Percentiles rank a stretch among this genome's conserved stretches.
These are phyloP conservation scores for Claviceps sp. DNA, from an alignment of 2,329 filamentous ascomycete species.

Conservation along the genomic window DNA sequence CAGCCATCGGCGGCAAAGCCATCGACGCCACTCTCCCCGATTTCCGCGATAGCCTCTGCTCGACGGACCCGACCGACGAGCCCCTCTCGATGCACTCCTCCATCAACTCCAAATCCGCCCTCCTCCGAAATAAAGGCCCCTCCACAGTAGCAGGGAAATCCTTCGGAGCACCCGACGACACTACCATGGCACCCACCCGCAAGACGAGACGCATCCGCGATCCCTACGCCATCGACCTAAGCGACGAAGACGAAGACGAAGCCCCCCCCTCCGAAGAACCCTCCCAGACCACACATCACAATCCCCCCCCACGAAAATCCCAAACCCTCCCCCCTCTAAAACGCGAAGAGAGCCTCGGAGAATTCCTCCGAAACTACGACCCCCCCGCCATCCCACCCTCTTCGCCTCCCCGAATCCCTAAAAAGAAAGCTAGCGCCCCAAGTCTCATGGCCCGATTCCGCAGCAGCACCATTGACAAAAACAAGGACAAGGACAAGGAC, in stretches of 20 bases:
- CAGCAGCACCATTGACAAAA: slow-evolving; percentile 9
- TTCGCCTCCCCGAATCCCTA: slow-evolving; percentile 25
- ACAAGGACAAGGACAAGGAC: not conserved
- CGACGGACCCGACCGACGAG: slow-evolving; percentile 42
- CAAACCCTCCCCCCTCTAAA: slow-evolving; percentile 24
- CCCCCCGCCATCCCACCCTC: slow-evolving; percentile 42
- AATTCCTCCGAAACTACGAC: slow-evolving; percentile 58
- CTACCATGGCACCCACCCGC: slow-evolving; percentile 51
- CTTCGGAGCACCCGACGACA: slow-evolving; percentile 37
- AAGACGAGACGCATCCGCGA: slow-evolving; percentile 72
- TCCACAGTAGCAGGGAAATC: slow-evolving; percentile 19
- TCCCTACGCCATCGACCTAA: slow-evolving; percentile 83
- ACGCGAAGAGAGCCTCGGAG: slow-evolving; percentile 55
- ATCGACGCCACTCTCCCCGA: slow-evolving; percentile 45
- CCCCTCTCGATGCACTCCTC: slow-evolving; percentile 47
- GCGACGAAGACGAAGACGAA: slow-evolving; percentile 46
- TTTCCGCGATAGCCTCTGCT: slow-evolving; percentile 42
- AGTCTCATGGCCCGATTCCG: slow-evolving; percentile 49
- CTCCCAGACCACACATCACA: no score
- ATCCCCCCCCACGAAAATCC: slow-evolving; percentile 4
- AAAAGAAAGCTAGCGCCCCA: slow-evolving; percentile 51
- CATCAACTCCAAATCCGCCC: slow-evolving; percentile 61
- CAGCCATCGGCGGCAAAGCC: slow-evolving; percentile 39
- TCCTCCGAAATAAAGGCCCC: slow-evolving; percentile 34
- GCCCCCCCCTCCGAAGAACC: slow-evolving; percentile 7